Evolutionary conservation across 495 filamentous ascomycete genomes (phyloP), one percentile per base, ranked within the genome.

Genomic region (Lasiosphaeris hirsuta): DNA sequence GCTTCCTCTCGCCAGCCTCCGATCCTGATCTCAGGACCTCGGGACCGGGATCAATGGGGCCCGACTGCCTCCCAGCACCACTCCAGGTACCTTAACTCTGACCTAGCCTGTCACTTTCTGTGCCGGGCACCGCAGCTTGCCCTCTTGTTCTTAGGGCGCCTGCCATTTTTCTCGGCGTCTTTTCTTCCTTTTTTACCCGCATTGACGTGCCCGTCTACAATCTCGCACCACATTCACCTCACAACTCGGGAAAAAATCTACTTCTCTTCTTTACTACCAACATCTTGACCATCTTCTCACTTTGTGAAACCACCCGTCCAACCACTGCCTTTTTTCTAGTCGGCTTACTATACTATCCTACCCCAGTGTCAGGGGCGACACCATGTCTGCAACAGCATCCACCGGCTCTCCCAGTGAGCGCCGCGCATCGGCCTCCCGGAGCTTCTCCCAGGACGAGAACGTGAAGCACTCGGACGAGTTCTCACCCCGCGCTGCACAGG

Each of bases 361-460:
- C 59, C 50, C 23, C 23, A 30, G 23, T 30, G 23, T 41, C 23
- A 17, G 39, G 62, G 33, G 48, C 48, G 55, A 63, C 58, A 63
- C 45, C 47, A 83, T 82, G 81, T 79, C 81, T 60, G 54, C 68
- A 23, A 51, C 69, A 17, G 60, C 68, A 33, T 75, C 77, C 13
- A 75, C 73, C 23, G 80, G 78, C 38, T 83, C 81, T 43, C 79
- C 81, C 30, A 65, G 61, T 48, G 67, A 72, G 51, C 74, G 77
- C 57, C 75, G 76, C 8, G 61, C 66, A 7, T 60, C 62, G 19
- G 57, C 64, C 18, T 59, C 68, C 56, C 70, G 72, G 56, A 73
- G 57, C 49, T 50, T 54, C 51, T 69, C 72, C 11, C 73, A 72
- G 57, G 75, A 76, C 57, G 74, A 81, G 63, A 81, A 80, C 54